phyloP scores from a whole-genome alignment of 129 eudicot species.

The Helichrysum umbraculigerum region DNA sequence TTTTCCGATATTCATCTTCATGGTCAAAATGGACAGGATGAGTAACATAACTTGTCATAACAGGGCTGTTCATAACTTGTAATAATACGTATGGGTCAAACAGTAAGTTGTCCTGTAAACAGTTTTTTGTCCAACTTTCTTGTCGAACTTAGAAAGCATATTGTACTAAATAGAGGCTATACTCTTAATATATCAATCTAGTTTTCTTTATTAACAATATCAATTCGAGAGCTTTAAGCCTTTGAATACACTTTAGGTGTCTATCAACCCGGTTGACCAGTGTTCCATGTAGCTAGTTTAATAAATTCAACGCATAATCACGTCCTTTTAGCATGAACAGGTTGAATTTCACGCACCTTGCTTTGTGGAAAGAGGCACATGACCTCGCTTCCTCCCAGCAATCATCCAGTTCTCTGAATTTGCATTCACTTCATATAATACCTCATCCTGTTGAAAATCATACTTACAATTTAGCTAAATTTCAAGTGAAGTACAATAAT shows the following conservation, averaged over 20 bases:
- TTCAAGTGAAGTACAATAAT: not conserved
- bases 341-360: constrained; percentile 51
- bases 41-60: not conserved
- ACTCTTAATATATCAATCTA: not conserved
- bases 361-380: constrained; percentile 70
- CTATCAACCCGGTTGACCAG: not conserved
- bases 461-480: not conserved
- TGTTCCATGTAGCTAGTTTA: not conserved
- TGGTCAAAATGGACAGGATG: not conserved
- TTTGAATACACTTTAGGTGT: not conserved
- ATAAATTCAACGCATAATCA: too few relatives aligned
- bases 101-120: not conserved
- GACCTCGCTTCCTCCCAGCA: constrained; percentile 93
- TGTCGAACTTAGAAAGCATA: not conserved
- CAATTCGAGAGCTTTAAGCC: not conserved
- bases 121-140: not conserved
- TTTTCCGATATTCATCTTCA: not conserved
- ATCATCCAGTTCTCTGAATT: constrained; percentile 94
- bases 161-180: not conserved
- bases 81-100: not conserved
- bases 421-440: constrained; percentile 78
- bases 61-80: not conserved
- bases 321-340: not conserved
- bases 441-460: constrained; percentile 56
- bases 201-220: not conserved